phyloP scores from a whole-genome alignment of 1,139 yeast species.

The Pneumocystis murina region DNA sequence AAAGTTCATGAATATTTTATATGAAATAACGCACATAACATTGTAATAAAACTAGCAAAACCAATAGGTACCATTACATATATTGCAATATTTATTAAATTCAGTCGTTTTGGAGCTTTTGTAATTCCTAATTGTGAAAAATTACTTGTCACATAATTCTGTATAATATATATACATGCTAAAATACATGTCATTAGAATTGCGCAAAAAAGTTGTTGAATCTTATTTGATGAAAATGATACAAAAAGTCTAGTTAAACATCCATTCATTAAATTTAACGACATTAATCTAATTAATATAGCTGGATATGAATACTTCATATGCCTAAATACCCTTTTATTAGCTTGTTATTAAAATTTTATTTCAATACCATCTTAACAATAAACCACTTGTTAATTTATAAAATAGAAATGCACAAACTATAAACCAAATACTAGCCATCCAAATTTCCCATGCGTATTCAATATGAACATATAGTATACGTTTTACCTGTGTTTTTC shows the following conservation, averaged over 20 bases:
- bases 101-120: slow-evolving; percentile 35
- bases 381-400: slow-evolving; percentile 72
- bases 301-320: slow-evolving; percentile 80
- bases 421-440: slow-evolving; percentile 36
- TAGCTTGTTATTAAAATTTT: neutral
- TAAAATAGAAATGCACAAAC: slow-evolving; percentile 77
- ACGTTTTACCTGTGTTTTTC: neutral
- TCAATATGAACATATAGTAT: neutral
- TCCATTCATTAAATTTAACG: slow-evolving; percentile 31
- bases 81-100: slow-evolving; percentile 75
- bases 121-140: slow-evolving; percentile 13
- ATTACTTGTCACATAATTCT: slow-evolving; percentile 80
- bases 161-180: slow-evolving; percentile 71
- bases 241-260: slow-evolving; percentile 31
- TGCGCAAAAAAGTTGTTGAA: slow-evolving; percentile 37
- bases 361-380: slow-evolving; percentile 43
- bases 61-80: slow-evolving; percentile 97
- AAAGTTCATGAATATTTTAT: too few species aligned
- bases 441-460: slow-evolving; percentile 38
- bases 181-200: slow-evolving; percentile 70
- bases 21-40: slow-evolving; percentile 32
- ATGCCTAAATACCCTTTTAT: slow-evolving; percentile 29
- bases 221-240: slow-evolving; percentile 32
- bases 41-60: slow-evolving; percentile 78
- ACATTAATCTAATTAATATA: slow-evolving; percentile 69